Conservation (phyloP, 2,329 filamentous ascomycete species). For the Fusarium compactum region DNA sequence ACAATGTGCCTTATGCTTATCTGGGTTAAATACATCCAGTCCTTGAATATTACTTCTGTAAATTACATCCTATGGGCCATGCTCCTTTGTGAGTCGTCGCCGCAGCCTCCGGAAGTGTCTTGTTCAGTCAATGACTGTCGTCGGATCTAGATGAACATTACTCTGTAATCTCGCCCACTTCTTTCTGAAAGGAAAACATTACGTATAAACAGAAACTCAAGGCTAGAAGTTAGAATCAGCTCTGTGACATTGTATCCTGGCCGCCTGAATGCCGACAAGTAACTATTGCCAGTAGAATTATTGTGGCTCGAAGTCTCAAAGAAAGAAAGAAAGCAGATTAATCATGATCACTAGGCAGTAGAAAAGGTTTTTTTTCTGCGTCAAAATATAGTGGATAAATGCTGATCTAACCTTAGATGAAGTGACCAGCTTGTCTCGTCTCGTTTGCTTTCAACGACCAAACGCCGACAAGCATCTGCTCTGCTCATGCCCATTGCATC, state of each 20-base stretch:
- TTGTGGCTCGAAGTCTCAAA: fast-evolving
- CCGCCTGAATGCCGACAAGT: background rate
- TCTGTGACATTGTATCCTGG: fast-evolving
- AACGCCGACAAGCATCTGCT: too few species aligned
- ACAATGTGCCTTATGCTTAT: background rate
- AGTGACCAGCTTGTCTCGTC: fast-evolving
- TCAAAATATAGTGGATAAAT: too few species aligned
- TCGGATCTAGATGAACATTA: background rate
- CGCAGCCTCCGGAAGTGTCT: background rate
- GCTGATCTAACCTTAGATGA: fast-evolving
- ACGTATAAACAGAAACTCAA: background rate
- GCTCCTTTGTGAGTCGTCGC: background rate
- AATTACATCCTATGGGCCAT: background rate
- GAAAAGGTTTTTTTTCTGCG: too few species aligned
- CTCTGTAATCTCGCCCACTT: fast-evolving
- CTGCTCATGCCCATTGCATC: background rate
- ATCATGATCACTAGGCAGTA: too few species aligned
- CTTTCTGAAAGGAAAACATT: background rate
- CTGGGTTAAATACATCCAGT: background rate
- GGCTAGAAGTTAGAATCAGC: fast-evolving
- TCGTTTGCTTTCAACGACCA: too few species aligned
- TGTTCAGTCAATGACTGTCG: too few species aligned
- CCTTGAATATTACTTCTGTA: too few species aligned
- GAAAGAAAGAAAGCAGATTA: too few species aligned
- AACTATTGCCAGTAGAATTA: background rate